Evolutionary conservation across 768 basidiomycete species (phyloP), one percentile per base, ranked within the genome.

Genomic region (Pleurotus djamor): DNA sequence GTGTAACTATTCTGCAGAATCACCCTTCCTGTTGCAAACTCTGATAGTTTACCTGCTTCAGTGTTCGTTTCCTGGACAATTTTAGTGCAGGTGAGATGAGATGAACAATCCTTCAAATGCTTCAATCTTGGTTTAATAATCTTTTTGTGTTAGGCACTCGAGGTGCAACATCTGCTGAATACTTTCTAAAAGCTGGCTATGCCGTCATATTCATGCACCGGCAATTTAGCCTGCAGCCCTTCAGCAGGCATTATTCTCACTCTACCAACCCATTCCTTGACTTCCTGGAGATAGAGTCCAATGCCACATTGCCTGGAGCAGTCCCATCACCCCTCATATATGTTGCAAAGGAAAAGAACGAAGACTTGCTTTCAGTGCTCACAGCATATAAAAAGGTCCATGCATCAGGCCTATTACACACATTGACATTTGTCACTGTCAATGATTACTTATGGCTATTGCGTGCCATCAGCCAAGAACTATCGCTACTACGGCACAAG

Each of bases 181-280:
- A 98, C 76, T 98, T 99, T 71, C 84, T 98, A 61, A 85, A 89
- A 66, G 87, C 91, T 5, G 91, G 89, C 59, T 98, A 98, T 77
- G 95, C 96, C 32, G 97, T 99, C 72, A 94, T 99, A 64, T 99
- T 99, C 78, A 91, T 99, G 85, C 96, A 99, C 72, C 82, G 96
- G 16, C 94, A 97, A 73, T 96, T 97, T 79, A 98, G 96, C 64
- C 83, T 98, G 45, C 94, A 97, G 67, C 97, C 97, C 0, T 99
- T 96, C 80, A 95, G 92, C 69, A 78, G 97, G 51, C 96, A 99
- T 71, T 99, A 98, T 75, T 97, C 95, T 7, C 96, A 99, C 72
- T 96, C 94, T 0, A 95, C 95, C 3, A 96, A 98, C 70, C 96
- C 96, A 0, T 99, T 99, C 75, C 87, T 99, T 59, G 96, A 98